A percentile compares a stretch with the other conserved stretches of the same genome.
phyloP scores from a whole-genome alignment of 306 rosid genomes.

The Biancaea sappan region DNA sequence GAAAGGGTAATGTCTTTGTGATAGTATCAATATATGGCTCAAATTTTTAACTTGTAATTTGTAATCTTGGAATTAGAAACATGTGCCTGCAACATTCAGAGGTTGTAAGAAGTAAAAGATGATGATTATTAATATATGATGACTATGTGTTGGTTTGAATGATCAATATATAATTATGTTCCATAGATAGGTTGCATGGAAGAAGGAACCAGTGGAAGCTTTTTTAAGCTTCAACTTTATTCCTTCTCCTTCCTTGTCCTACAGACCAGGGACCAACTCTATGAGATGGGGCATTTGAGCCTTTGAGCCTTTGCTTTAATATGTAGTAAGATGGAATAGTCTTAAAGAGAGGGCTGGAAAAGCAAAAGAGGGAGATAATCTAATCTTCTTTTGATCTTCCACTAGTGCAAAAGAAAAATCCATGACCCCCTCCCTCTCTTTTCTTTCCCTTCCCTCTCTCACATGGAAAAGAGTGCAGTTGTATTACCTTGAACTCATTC shows the following conservation, averaged over 20 bases:
- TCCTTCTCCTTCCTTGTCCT: constrained; percentile 65
- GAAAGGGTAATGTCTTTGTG: constrained; percentile 22
- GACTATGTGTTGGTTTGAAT: constrained; percentile 61
- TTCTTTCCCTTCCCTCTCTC: neutral
- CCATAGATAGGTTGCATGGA: constrained; percentile 64
- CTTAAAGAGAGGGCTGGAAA: constrained; percentile 72
- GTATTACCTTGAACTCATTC: constrained; percentile 50
- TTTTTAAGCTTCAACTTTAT: constrained; percentile 59
- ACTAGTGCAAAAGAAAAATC: constrained; percentile 35
- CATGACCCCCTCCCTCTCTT: constrained; percentile 8
- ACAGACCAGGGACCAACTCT: constrained; percentile 53
- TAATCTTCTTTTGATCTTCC: constrained; percentile 22
- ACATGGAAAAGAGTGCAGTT: constrained; percentile 80
- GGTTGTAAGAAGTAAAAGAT: constrained; percentile 66
- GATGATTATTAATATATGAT: constrained; percentile 85
- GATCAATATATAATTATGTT: constrained; percentile 62
- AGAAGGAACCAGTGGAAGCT: constrained; percentile 63
- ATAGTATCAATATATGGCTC: neutral
- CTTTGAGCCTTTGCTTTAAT: constrained; percentile 2
- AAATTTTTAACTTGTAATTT: neutral
- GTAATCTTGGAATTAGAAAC: constrained; percentile 28
- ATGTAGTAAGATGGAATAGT: constrained; percentile 36
- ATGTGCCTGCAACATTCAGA: constrained; percentile 61
- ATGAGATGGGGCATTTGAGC: constrained; percentile 10
- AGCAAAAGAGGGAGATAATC: constrained; percentile 47